phyloP scores from a whole-genome alignment of 2,329 filamentous ascomycete genomes.

The Aureobasidium mangrovei region DNA sequence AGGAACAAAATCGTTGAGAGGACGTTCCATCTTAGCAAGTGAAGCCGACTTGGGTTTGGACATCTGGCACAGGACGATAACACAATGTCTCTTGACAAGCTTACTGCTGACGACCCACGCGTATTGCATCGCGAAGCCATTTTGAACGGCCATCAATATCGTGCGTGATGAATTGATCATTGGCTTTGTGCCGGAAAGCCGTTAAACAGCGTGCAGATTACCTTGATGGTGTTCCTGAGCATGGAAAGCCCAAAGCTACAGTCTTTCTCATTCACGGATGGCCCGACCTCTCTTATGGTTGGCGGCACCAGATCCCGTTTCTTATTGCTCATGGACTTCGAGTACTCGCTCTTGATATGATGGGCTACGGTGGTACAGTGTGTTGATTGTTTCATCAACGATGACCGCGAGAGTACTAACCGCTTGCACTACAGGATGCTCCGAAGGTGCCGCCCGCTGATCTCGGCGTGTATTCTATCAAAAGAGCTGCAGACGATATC shows the following conservation, averaged over 20 bases:
- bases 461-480: conserved; percentile 29
- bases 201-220: conserved; percentile 34
- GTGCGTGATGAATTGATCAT: conserved; percentile 25
- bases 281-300: conserved; percentile 75
- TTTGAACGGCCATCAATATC: conserved; percentile 63
- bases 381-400: background rate
- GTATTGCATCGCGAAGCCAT: conserved; percentile 45
- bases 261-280: conserved; percentile 64
- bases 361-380: conserved; percentile 73
- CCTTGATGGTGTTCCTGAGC: conserved; percentile 40
- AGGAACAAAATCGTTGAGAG: too few species aligned
- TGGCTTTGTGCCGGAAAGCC: background rate
- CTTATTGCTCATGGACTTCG: conserved; percentile 63
- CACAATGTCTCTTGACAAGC: conserved; percentile 21
- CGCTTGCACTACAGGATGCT: conserved; percentile 5
- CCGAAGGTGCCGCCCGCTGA: conserved; percentile 14
- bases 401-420: background rate
- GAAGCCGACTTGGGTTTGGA: background rate
- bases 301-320: conserved; percentile 80
- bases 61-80: background rate
- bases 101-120: conserved; percentile 19
- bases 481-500: conserved; percentile 66
- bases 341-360: conserved; percentile 76
- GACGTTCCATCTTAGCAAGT: too few species aligned
- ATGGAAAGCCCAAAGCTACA: conserved; percentile 39